A percentile compares a stretch with the other conserved stretches of the same genome.
phyloP scores from a whole-genome alignment of 2,329 filamentous ascomycete species.

The Trichoderma sp. region DNA sequence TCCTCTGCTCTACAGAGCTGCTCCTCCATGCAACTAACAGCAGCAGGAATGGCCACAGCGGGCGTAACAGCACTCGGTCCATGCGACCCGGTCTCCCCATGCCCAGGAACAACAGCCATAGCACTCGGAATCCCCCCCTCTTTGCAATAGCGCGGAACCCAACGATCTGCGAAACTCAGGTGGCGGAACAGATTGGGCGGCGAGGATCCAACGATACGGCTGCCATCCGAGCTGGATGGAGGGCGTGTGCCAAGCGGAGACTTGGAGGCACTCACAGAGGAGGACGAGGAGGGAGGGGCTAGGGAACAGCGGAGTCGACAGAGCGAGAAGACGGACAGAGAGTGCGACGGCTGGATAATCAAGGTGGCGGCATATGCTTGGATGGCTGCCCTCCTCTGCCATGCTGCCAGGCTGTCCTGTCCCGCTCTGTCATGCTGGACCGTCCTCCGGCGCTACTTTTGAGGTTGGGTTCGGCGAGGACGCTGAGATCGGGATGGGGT shows the following conservation, averaged over 20 bases:
- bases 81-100: background rate
- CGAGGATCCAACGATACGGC: conserved; percentile 22
- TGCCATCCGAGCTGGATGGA: conserved; percentile 23
- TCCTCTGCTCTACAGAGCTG: too few relatives aligned
- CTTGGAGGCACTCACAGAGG: background rate
- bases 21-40: background rate
- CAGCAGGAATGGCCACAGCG: background rate
- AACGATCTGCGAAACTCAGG: conserved; percentile 13
- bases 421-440: too few relatives aligned
- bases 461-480: background rate
- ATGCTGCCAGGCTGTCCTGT: too few relatives aligned
- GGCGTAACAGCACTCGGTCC: background rate
- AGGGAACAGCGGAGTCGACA: background rate
- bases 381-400: too few relatives aligned
- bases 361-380: background rate
- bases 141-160: background rate
- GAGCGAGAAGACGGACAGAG: background rate
- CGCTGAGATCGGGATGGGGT: conserved; percentile 21
- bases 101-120: background rate
- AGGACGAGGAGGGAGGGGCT: background rate
- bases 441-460: too few relatives aligned
- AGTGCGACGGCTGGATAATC: background rate
- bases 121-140: background rate
- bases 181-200: conserved; percentile 8
- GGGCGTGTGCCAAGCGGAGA: background rate